Percentiles rank a stretch among this genome's conserved stretches.
These are phyloP conservation scores for Coemansia sp. DNA, from an alignment of 192 early-diverging fungal species.

Conservation along the genomic window DNA sequence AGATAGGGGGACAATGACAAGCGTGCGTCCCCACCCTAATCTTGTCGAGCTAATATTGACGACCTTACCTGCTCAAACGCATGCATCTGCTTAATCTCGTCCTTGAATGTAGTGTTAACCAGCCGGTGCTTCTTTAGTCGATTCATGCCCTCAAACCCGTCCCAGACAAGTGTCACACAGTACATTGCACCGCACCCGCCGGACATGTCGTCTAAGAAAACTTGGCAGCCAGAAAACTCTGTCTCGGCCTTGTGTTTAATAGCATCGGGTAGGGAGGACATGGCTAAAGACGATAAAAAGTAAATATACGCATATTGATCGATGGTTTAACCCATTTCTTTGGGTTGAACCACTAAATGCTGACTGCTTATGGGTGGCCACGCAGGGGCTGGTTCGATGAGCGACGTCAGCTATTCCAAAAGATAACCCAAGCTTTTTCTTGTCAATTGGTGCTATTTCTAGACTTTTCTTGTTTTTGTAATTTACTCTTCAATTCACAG, in stretches of 20 bases:
- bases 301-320: not conserved
- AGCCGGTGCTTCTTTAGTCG: conserved; percentile 82
- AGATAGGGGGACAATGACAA: too few relatives aligned
- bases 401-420: not conserved
- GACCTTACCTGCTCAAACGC: conserved; percentile 46
- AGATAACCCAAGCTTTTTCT: not conserved
- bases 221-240: conserved; percentile 2
- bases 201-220: conserved; percentile 20
- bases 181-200: conserved; percentile 95
- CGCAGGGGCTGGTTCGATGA: not conserved
- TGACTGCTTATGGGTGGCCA: not conserved
- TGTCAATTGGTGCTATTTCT: not conserved
- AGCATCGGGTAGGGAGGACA: not conserved
- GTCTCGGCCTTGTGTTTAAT: conserved; percentile 14
- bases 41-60: not conserved
- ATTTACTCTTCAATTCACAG: not conserved
- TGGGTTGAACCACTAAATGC: not conserved
- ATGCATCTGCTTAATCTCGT: conserved; percentile 85
- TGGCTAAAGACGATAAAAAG: not conserved
- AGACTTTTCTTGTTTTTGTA: not conserved
- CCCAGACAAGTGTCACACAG: conserved; percentile 72
- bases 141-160: conserved; percentile 63
- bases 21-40: too few relatives aligned
- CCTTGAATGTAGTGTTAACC: conserved; percentile 76
- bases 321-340: not conserved